A percentile compares a stretch with the other conserved stretches of the same genome.
phyloP scores from a whole-genome alignment of 2,329 filamentous ascomycete genomes.

The Clonostachys solani region DNA sequence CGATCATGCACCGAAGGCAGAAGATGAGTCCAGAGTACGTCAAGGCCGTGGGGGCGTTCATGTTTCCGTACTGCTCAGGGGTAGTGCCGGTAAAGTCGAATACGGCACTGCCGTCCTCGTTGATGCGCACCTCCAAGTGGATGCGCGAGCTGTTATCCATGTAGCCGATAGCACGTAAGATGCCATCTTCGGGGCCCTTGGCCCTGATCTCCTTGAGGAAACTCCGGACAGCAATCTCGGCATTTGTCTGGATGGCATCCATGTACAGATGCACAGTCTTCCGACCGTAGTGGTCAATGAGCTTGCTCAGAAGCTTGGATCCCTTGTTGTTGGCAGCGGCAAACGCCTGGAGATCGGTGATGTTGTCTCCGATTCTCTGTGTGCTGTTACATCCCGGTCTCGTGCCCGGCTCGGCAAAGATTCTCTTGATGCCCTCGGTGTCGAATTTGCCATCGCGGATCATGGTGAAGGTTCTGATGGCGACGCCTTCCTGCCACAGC shows the following conservation, averaged over 20 bases:
- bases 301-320: conserved; percentile 67
- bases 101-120: conserved; percentile 30
- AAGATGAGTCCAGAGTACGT: conserved; percentile 31
- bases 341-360: conserved; percentile 82
- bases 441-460: conserved; percentile 27
- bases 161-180: conserved; percentile 65
- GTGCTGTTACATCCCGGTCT: conserved; percentile 41
- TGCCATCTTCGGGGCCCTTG: conserved; percentile 39
- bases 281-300: conserved; percentile 76
- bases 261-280: conserved; percentile 79
- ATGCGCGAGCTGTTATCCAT: conserved; percentile 88
- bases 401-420: not conserved
- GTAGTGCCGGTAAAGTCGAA: conserved; percentile 31
- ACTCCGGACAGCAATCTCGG: conserved; percentile 69
- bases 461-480: conserved; percentile 28
- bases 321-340: conserved; percentile 83
- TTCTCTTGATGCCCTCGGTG: conserved; percentile 54
- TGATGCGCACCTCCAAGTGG: conserved; percentile 67
- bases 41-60: conserved; percentile 28
- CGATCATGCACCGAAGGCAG: conserved; percentile 24
- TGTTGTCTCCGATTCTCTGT: conserved; percentile 73
- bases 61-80: conserved; percentile 24
- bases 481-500: conserved; percentile 37
- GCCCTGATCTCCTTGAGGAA: conserved; percentile 39
- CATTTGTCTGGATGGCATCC: conserved; percentile 76